Evolutionary conservation across 805 yeast genomes (phyloP), one percentile per base, ranked within the genome.

Genomic region (Sugiyamaella valdiviana): DNA sequence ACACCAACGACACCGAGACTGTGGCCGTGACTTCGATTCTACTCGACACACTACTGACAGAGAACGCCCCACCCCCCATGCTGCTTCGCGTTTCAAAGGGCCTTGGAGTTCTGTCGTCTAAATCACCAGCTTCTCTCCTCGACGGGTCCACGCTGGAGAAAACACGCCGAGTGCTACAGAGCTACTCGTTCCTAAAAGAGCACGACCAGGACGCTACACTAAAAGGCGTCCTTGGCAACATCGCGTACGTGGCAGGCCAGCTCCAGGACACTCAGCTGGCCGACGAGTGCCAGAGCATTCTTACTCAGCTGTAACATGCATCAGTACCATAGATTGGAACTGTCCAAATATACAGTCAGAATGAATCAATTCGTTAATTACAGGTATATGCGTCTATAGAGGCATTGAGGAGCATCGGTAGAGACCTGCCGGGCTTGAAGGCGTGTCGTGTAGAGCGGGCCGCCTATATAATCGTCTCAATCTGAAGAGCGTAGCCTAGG

Each of bases 401-500:
- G n/a, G n/a, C n/a, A n/a, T n/a, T n/a, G n/a, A n/a, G n/a, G n/a
- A n/a, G n/a, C n/a, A n/a, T n/a, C n/a, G n/a, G n/a, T n/a, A n/a
- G n/a, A n/a, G n/a, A n/a, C n/a, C n/a, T n/a, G n/a, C n/a, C n/a
- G n/a, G n/a, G n/a, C n/a, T n/a, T n/a, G n/a, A n/a, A n/a, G n/a
- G n/a, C n/a, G n/a, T n/a, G n/a, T n/a, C n/a, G n/a, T n/a, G n/a
- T 23, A 6, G 26, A 23, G 9, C 9, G 26, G 9, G 9, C 9
- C 26, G 6, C 9, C 45, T 76, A 90, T 44, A 91, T 82, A 65
- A 91, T 93, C 16, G 93, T 84, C 71, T 93, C 99, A 63, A 93
- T 80, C 67, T 88, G 93, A 53, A 82, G 83, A 10, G 97, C 97
- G 62, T 89, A 91, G 52, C 76, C 79, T 56, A 91, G 75, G n/a